Conservation (phyloP, 768 basidiomycete genomes). For the Podaxis sp. region DNA sequence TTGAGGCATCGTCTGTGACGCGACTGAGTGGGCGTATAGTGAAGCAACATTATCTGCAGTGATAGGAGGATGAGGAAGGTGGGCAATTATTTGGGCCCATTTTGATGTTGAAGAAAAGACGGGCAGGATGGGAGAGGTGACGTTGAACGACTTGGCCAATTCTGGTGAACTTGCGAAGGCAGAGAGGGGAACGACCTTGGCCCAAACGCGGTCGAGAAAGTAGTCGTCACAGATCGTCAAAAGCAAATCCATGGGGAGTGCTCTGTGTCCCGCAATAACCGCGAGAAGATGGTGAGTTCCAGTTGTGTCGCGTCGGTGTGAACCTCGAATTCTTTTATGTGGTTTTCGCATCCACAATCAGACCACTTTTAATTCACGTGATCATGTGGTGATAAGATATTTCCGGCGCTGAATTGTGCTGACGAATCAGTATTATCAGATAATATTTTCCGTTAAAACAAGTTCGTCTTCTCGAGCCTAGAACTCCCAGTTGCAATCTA, state of each 20-base stretch:
- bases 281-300: constrained; percentile 1
- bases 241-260: constrained; percentile 75
- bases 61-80: constrained; percentile 58
- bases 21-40: constrained; percentile 19
- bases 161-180: constrained; percentile 38
- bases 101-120: constrained; percentile 33
- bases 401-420: not conserved
- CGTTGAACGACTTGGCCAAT: constrained; percentile 34
- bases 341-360: constrained; percentile 30
- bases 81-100: constrained; percentile 55
- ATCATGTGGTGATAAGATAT: constrained; percentile 26
- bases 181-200: constrained; percentile 65
- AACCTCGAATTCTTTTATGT: constrained; percentile 22
- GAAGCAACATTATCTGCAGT: constrained; percentile 34
- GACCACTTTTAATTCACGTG: constrained; percentile 36
- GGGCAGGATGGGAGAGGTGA: constrained; percentile 35
- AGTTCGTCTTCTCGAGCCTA: not conserved
- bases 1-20: constrained; percentile 30
- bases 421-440: constrained; percentile 11
- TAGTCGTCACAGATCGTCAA: constrained; percentile 69
- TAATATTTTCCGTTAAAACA: not conserved
- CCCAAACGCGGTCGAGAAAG: constrained; percentile 79
- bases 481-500: no score
- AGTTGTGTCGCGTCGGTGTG: not conserved
- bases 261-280: constrained; percentile 3